Evolutionary conservation across 2,329 filamentous ascomycete species (phyloP).

Genomic region (Aspergillus floridensis): DNA sequence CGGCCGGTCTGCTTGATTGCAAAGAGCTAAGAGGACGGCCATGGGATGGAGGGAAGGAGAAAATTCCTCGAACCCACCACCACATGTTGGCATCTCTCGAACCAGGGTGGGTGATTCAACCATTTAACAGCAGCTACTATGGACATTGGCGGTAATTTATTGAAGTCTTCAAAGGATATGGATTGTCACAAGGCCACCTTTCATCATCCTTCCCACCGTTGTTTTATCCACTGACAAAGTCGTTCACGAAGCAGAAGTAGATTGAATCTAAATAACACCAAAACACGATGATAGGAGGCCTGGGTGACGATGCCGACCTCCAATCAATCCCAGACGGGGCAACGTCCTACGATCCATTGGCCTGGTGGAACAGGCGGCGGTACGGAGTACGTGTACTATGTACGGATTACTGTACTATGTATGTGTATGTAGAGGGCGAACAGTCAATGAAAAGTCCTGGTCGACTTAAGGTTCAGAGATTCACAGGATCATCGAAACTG

Average conservation of each 20-base stretch:
- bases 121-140: background rate
- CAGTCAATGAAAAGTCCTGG: too few relatives aligned
- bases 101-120: background rate
- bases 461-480: background rate
- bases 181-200: background rate
- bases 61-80: conserved; percentile 2
- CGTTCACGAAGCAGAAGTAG: background rate
- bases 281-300: background rate
- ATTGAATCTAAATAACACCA: background rate
- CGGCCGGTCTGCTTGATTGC: background rate
- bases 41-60: background rate
- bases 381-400: background rate
- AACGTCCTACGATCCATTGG: conserved; percentile 4
- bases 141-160: too few relatives aligned
- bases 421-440: too few relatives aligned
- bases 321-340: conserved; percentile 4
- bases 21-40: background rate
- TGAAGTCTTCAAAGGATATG: too few relatives aligned
- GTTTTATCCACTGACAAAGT: background rate
- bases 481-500: background rate
- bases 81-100: background rate
- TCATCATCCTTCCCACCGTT: background rate
- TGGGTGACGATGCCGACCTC: background rate
- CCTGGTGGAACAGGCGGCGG: conserved; percentile 1
- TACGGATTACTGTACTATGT: too few relatives aligned